Evolutionary conservation across 139 green algal genomes (phyloP), one percentile per base, ranked within the genome.

Genomic region (Micromonas pusilla): DNA sequence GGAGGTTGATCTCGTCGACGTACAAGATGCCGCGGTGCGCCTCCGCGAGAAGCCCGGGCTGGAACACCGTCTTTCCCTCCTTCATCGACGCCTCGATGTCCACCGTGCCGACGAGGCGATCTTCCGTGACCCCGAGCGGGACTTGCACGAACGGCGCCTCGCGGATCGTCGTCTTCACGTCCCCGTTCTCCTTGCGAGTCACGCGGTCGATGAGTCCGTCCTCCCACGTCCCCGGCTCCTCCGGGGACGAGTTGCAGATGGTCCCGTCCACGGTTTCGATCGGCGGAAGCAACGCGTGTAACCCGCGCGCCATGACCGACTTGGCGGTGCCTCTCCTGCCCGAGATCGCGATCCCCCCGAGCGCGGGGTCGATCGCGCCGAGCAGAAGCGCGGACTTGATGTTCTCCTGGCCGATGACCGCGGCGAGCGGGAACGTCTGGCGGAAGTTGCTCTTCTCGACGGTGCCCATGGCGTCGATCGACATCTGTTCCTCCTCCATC

Each of bases 31-130:
- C 94, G 45, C 94, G 86, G 84, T 98, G 94, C 33, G 94, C 94
- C 86, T 98, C 90, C 0, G 94, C 94, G 73, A 98, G 85, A 66
- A 98, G 87, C 23, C 94, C 95, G 0, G 95, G 95, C 91, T 99
- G 95, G 83, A 98, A 99, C 62, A 99, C 89, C 0, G 95, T 96
- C 66, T 91, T 89, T 76, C 95, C 95, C 83, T 94, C 87, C 89
- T 97, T 95, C 87, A 99, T 97, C 66, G 91, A 97, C 33, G 92
- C 92, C 85, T 99, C 95, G 72, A 99, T 97, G 85, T 99, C 95
- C 23, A 99, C 95, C 0, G 96, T 98, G 72, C 95, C 95, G 76
- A 99, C 90, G 66, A 99, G 87, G 0, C 95, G 85, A 84, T 99
- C 95, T 88, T 99, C 95, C 1, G 95, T 99, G 20, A 99, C 93